These are phyloP conservation scores for Ogataea saltuana DNA, from an alignment of 805 yeast genomes.

Conservation along the genomic window DNA sequence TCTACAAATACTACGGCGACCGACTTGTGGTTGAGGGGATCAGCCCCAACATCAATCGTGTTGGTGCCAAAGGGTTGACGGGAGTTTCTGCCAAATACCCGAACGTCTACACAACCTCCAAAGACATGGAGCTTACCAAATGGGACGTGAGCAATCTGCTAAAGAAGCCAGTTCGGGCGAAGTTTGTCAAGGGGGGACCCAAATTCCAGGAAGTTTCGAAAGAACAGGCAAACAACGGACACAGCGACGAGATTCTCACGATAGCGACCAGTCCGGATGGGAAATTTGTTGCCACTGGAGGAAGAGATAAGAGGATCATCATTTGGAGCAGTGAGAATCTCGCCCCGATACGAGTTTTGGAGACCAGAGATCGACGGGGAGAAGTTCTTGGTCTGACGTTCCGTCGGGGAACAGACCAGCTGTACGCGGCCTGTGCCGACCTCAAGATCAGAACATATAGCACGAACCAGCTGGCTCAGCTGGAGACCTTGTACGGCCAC, in stretches of 20 bases:
- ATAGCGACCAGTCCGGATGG: constrained; percentile 89
- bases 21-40: constrained; percentile 46
- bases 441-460: constrained; percentile 85
- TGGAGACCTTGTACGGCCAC: constrained; percentile 92
- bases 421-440: constrained; percentile 92
- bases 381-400: constrained; percentile 72
- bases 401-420: constrained; percentile 77
- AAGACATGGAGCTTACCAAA: constrained; percentile 76
- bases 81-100: constrained; percentile 57
- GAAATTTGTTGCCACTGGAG: constrained; percentile 86
- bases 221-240: constrained; percentile 66
- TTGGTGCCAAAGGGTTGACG: constrained; percentile 62
- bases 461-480: constrained; percentile 80
- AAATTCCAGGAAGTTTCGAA: constrained; percentile 43
- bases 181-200: constrained; percentile 63
- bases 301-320: constrained; percentile 74
- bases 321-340: constrained; percentile 85
- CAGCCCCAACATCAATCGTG: constrained; percentile 48
- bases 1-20: constrained; percentile 67
- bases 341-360: constrained; percentile 73
- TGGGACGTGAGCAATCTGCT: constrained; percentile 63
- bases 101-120: constrained; percentile 74
- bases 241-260: constrained; percentile 70
- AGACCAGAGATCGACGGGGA: constrained; percentile 70
- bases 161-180: constrained; percentile 65